These are phyloP conservation scores for Cyclotella distinguenda DNA, from an alignment of 108 stramenopile genomes.

Conservation along the genomic window DNA sequence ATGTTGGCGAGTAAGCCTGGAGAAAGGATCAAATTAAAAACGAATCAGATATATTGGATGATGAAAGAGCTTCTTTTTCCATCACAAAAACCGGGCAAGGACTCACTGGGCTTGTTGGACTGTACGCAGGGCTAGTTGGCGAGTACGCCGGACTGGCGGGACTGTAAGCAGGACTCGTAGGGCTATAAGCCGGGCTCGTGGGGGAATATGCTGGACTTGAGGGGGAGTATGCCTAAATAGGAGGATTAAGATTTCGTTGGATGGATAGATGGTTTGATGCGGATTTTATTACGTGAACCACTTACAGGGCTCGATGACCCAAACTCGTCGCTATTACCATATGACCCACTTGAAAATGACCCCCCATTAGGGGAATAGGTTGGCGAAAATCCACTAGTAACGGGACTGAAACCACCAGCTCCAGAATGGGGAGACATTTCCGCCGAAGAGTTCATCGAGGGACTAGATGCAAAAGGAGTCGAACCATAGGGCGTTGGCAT, in stretches of 20 bases:
- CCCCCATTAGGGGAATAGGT: constrained; percentile 78
- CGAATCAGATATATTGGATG: neutral
- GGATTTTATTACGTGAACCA: neutral
- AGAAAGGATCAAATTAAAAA: constrained; percentile 6
- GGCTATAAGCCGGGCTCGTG: constrained; percentile 7
- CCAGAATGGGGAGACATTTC: constrained; percentile 71
- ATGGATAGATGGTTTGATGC: constrained; percentile 5
- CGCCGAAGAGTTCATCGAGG: constrained; percentile 57
- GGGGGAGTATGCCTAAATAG: constrained; percentile 50
- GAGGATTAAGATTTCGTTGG: constrained; percentile 26
- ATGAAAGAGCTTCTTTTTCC: neutral
- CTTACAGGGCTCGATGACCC: constrained; percentile 48
- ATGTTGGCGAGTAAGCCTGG: constrained; percentile 29
- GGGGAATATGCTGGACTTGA: constrained; percentile 54
- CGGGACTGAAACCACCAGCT: constrained; percentile 80
- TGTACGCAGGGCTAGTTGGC: constrained; percentile 51
- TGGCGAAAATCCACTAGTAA: constrained; percentile 81
- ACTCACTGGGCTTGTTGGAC: constrained; percentile 64
- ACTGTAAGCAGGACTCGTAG: neutral
- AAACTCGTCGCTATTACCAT: constrained; percentile 53
- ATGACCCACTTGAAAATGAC: constrained; percentile 78
- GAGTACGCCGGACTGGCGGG: constrained; percentile 4
- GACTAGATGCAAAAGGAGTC: constrained; percentile 73
- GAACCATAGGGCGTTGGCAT: constrained; percentile 71
- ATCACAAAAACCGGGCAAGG: neutral